Percentiles rank a stretch among this genome's conserved stretches.
These are phyloP conservation scores for Lentinus tigrinus DNA, from an alignment of 768 basidiomycete genomes.

Conservation along the genomic window DNA sequence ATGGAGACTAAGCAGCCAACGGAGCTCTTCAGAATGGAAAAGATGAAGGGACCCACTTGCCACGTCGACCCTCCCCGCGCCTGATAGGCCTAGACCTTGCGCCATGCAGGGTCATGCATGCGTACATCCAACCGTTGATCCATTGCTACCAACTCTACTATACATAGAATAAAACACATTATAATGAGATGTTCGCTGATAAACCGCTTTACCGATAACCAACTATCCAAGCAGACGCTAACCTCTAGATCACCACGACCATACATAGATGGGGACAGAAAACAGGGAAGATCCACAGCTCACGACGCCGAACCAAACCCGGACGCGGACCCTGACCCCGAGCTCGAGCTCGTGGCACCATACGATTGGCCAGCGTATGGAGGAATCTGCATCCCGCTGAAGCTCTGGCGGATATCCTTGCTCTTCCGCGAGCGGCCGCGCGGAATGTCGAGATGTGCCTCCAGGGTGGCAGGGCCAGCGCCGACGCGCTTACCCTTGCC, in stretches of 20 bases:
- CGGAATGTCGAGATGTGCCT: slow-evolving; percentile 28
- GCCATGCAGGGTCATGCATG: no score
- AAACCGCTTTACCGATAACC: no score
- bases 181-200: background rate
- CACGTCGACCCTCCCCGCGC: no score
- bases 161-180: slow-evolving; percentile 7
- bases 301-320: background rate
- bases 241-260: background rate
- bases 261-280: background rate
- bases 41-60: no score
- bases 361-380: background rate
- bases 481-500: slow-evolving; percentile 17
- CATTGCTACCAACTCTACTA: background rate
- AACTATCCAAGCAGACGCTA: background rate
- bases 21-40: no score
- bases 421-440: slow-evolving; percentile 34
- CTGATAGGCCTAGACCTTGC: no score
- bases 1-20: no score
- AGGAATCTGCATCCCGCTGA: slow-evolving; percentile 1
- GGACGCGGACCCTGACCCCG: background rate
- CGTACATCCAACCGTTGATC: no score
- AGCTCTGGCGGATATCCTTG: slow-evolving; percentile 33
- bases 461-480: background rate
- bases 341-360: slow-evolving; percentile 4
- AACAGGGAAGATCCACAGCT: no score